Percentiles rank a stretch among this genome's conserved stretches.
Conservation (phyloP, 768 basidiomycete species). For the Suillus ampliporus region DNA sequence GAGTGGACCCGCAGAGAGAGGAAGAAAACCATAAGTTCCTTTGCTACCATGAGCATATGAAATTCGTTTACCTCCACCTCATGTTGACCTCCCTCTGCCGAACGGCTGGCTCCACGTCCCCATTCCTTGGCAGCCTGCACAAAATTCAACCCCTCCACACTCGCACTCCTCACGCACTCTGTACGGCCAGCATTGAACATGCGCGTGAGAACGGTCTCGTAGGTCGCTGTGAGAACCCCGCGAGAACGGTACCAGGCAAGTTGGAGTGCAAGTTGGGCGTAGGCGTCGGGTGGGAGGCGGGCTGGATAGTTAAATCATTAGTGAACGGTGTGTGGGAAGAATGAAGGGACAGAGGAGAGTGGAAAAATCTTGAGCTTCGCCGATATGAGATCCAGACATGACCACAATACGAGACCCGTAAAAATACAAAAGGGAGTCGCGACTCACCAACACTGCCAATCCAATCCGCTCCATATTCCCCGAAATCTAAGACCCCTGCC, state of each 20-base stretch:
- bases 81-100: too few species aligned
- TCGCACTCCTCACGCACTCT: constrained; percentile 77
- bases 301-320: constrained; percentile 37
- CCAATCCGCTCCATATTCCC: constrained; percentile 85
- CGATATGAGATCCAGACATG: background rate
- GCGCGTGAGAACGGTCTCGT: constrained; percentile 91
- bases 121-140: constrained; percentile 24
- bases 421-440: background rate
- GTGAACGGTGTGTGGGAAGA: background rate
- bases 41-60: background rate
- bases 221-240: constrained; percentile 82
- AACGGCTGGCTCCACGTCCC: background rate
- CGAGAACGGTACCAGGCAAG: constrained; percentile 88
- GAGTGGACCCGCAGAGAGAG: constrained; percentile 37
- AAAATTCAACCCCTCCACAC: constrained; percentile 58
- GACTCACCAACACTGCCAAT: constrained; percentile 74
- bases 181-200: constrained; percentile 88
- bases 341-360: background rate
- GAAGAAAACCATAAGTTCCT: background rate
- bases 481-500: constrained; percentile 81
- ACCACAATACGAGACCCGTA: background rate
- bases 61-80: background rate
- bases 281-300: constrained; percentile 75
- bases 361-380: background rate
- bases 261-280: constrained; percentile 90